Conservation (phyloP, 2,329 filamentous ascomycete species). For the Rutstroemia sp. region DNA sequence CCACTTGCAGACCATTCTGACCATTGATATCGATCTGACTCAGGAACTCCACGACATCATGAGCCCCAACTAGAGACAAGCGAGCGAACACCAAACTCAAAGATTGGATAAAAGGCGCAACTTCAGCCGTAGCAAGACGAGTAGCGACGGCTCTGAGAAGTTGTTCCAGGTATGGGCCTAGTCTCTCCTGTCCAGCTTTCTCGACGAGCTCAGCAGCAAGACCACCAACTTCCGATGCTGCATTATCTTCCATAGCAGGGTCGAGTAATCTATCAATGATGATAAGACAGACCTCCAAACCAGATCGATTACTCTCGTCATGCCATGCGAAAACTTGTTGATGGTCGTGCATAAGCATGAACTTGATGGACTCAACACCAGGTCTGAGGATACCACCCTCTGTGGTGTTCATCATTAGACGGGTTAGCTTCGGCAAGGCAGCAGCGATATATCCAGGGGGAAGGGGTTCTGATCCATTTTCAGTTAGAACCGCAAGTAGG, state of each 20-base stretch:
- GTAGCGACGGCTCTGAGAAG: slow-evolving; percentile 83
- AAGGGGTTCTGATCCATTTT: slow-evolving; percentile 77
- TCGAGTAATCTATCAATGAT: slow-evolving; percentile 89
- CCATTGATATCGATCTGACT: slow-evolving; percentile 74
- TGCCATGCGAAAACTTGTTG: slow-evolving; percentile 84
- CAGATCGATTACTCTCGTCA: slow-evolving; percentile 70
- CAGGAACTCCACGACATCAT: slow-evolving; percentile 88
- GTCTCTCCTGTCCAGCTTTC: slow-evolving; percentile 82
- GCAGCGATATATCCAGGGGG: slow-evolving; percentile 79
- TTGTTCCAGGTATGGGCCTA: slow-evolving; percentile 84
- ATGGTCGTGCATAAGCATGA: slow-evolving; percentile 83
- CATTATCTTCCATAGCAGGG: slow-evolving; percentile 79
- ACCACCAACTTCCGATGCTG: slow-evolving; percentile 91
- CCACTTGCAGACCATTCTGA: slow-evolving; percentile 77
- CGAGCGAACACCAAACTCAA: slow-evolving; percentile 92
- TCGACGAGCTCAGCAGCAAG: slow-evolving; percentile 92
- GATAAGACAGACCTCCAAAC: slow-evolving; percentile 79
- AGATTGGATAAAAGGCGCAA: slow-evolving; percentile 89
- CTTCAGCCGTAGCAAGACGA: slow-evolving; percentile 72
- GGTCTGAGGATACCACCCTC: slow-evolving; percentile 86
- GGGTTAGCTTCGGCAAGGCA: slow-evolving; percentile 79
- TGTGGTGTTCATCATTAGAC: slow-evolving; percentile 71
- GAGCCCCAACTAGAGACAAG: slow-evolving; percentile 74
- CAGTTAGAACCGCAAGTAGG: slow-evolving; percentile 70
- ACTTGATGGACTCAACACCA: slow-evolving; percentile 78